Conservation (phyloP, 148 eudicot genomes). For the Drosera capensis region DNA sequence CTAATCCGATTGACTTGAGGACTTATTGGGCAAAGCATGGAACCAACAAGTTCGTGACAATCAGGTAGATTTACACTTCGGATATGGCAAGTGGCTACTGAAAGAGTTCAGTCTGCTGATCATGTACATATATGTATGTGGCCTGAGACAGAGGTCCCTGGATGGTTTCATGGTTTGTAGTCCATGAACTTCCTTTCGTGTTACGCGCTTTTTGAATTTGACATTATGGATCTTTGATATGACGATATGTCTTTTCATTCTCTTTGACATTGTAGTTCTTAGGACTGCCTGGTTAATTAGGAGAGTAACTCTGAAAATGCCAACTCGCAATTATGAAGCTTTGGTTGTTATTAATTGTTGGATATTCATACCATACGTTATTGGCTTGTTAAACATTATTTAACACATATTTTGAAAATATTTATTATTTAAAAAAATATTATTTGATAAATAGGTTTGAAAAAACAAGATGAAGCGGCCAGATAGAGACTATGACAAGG, state of each 20-base stretch:
- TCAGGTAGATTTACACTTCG: constrained; percentile 2
- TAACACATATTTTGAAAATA: too few species aligned
- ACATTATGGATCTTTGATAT: constrained; percentile 1
- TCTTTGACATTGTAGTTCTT: constrained; percentile 1
- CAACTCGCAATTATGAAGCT: too few species aligned
- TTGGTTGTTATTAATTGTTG: too few species aligned
- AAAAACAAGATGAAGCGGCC: too few species aligned
- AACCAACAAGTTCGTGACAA: constrained; percentile 2
- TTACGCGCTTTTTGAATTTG: neutral
- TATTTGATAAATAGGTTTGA: too few species aligned
- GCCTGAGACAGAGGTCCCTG: neutral
- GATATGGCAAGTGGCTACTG: neutral
- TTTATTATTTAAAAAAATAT: too few species aligned
- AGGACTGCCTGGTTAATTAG: too few species aligned
- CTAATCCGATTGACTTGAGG: constrained; percentile 4
- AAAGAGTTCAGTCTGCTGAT: neutral
- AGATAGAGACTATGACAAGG: too few species aligned
- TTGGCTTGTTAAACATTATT: too few species aligned
- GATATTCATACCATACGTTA: too few species aligned
- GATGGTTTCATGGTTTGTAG: constrained; percentile 1
- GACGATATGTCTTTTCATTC: constrained; percentile 1
- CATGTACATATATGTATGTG: constrained; percentile 1
- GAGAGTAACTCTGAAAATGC: too few species aligned
- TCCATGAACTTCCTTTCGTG: constrained; percentile 1
- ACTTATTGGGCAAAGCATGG: constrained; percentile 4